A percentile compares a stretch with the other conserved stretches of the same genome.
phyloP scores from a whole-genome alignment of 2,329 filamentous ascomycete species.

The Xylaria multiplex region DNA sequence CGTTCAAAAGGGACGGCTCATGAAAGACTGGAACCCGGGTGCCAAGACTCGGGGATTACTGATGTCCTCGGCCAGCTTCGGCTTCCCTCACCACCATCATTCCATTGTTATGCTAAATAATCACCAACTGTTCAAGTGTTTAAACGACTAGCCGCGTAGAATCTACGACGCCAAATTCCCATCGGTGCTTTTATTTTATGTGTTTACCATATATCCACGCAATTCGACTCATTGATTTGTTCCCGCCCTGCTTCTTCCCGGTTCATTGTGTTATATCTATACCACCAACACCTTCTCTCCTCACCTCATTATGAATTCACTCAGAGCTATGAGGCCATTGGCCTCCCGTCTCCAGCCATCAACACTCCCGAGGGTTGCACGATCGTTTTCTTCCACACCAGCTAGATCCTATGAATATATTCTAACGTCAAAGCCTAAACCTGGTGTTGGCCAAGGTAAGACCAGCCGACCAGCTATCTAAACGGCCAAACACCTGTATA shows the following conservation, averaged over 20 bases:
- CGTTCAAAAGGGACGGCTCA: neutral
- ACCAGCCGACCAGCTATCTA: conserved; percentile 1
- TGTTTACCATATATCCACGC: too few relatives aligned
- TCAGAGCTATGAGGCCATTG: conserved; percentile 69
- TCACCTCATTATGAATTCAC: conserved; percentile 58
- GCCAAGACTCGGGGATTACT: conserved; percentile 14
- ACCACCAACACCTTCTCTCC: neutral
- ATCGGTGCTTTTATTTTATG: neutral
- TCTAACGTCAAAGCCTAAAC: conserved; percentile 81
- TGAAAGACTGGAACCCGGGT: neutral
- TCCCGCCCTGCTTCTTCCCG: neutral
- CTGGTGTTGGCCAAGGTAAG: conserved; percentile 88
- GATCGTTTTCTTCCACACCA: conserved; percentile 61
- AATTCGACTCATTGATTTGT: too few relatives aligned
- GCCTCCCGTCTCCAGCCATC: conserved; percentile 68
- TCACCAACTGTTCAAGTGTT: neutral
- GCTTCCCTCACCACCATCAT: conserved; percentile 24
- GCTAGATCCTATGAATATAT: conserved; percentile 77
- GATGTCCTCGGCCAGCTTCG: conserved; percentile 42
- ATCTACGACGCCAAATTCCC: neutral
- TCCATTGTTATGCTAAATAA: neutral
- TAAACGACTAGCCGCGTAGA: neutral
- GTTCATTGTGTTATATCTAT: neutral
- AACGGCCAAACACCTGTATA: neutral
- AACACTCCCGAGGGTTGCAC: conserved; percentile 65